Conservation (phyloP, 805 yeast genomes). For the Candida argentea region DNA sequence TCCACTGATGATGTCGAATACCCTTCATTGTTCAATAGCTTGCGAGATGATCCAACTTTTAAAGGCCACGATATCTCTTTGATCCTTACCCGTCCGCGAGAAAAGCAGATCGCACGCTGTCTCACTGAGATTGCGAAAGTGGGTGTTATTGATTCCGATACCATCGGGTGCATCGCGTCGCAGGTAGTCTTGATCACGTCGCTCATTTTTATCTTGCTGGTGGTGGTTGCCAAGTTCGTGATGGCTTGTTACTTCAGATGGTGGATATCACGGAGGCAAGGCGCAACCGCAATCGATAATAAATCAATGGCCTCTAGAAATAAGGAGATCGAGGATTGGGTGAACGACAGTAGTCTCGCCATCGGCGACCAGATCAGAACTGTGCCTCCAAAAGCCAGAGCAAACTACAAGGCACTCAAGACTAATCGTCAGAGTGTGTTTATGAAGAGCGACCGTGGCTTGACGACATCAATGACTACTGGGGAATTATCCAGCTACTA, state of each 20-base stretch:
- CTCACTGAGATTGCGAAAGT: constrained; percentile 78
- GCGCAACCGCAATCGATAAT: constrained; percentile 55
- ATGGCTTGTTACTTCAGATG: constrained; percentile 88
- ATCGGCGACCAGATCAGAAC: constrained; percentile 39
- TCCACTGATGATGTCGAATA: constrained; percentile 56
- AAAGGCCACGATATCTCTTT: constrained; percentile 77
- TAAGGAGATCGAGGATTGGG: constrained; percentile 75
- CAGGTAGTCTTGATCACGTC: constrained; percentile 72
- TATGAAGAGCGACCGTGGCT: constrained; percentile 21
- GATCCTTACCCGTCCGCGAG: constrained; percentile 54
- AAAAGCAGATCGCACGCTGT: constrained; percentile 70
- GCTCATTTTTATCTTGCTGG: constrained; percentile 71
- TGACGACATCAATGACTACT: constrained; percentile 33
- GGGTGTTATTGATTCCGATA: constrained; percentile 79
- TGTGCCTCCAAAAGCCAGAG: constrained; percentile 43
- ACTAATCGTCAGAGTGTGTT: constrained; percentile 34
- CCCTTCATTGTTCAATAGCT: constrained; percentile 60
- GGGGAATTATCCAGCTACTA: constrained; percentile 26
- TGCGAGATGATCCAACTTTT: constrained; percentile 44
- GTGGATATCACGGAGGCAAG: constrained; percentile 62
- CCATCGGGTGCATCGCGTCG: constrained; percentile 92
- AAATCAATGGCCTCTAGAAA: constrained; percentile 55
- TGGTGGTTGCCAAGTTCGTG: constrained; percentile 67
- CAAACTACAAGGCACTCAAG: constrained; percentile 30
- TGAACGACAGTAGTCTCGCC: constrained; percentile 40